Evolutionary conservation across 306 rosid genomes (phyloP).

Genomic region (Fragaria ananassa): DNA sequence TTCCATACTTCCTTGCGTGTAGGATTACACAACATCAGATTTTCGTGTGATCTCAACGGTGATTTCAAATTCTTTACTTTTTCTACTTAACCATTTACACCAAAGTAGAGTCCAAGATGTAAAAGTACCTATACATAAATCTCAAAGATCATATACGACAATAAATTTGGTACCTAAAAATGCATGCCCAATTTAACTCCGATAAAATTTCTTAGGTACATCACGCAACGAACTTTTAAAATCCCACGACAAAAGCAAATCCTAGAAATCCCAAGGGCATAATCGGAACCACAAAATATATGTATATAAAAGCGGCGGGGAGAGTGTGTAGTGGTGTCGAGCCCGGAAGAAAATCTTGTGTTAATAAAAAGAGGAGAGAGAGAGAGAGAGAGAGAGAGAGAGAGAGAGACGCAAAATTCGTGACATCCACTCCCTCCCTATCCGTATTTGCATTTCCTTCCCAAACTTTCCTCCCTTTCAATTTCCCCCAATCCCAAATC

Average conservation of each 20-base stretch:
- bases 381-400: background rate
- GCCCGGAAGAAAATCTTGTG: background rate
- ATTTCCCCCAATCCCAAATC: background rate
- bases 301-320: background rate
- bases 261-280: background rate
- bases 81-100: background rate
- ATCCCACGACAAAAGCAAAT: background rate
- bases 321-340: background rate
- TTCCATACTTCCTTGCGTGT: too few species aligned
- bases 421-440: slow-evolving; percentile 59
- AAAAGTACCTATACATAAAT: too few species aligned
- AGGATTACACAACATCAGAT: too few species aligned
- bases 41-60: too few species aligned
- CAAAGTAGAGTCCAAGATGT: too few species aligned
- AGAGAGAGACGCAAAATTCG: slow-evolving; percentile 2
- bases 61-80: background rate
- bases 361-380: background rate
- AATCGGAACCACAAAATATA: background rate
- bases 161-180: too few species aligned
- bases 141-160: too few species aligned
- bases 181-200: background rate
- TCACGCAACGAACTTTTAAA: background rate
- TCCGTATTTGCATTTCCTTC: background rate
- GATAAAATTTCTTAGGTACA: too few species aligned
- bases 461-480: background rate